These are phyloP conservation scores for Phytomonas sp. DNA, from an alignment of 208 protist species.

Conservation along the genomic window DNA sequence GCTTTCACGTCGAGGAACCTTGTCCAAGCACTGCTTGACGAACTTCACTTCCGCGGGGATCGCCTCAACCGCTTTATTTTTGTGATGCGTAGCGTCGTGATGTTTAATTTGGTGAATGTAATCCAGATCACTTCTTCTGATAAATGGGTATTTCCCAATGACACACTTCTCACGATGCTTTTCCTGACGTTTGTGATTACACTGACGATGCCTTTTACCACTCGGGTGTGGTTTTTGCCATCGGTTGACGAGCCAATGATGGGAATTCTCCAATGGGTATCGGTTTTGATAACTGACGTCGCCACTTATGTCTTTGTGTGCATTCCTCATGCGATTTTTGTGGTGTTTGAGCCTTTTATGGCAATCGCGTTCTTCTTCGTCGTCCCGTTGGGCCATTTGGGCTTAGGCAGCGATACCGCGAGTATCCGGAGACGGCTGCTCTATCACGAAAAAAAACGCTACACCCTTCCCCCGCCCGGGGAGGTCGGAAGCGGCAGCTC, in stretches of 20 bases:
- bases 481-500: conserved; percentile 32
- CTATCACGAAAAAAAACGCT: conserved; percentile 33
- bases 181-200: conserved; percentile 49
- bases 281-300: conserved; percentile 42
- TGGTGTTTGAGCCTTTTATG: conserved; percentile 56
- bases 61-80: conserved; percentile 65
- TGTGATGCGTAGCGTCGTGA: conserved; percentile 50
- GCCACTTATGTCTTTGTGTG: conserved; percentile 34
- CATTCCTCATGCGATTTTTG: conserved; percentile 46
- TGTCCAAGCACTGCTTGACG: conserved; percentile 36
- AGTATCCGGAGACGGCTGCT: conserved; percentile 48
- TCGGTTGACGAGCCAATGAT: conserved; percentile 66
- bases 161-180: conserved; percentile 57
- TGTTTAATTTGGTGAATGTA: conserved; percentile 66
- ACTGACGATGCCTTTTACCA: conserved; percentile 64
- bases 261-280: conserved; percentile 33
- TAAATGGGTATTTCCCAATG: conserved; percentile 21
- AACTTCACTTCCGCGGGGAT: conserved; percentile 51
- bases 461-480: conserved; percentile 33
- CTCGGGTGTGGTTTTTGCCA: conserved; percentile 68
- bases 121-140: conserved; percentile 51
- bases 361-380: conserved; percentile 61
- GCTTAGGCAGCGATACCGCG: conserved; percentile 22
- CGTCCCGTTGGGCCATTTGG: conserved; percentile 22
- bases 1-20: conserved; percentile 33